Conservation (phyloP, 495 filamentous ascomycete species). For the Friedmanniomyces simplex region DNA sequence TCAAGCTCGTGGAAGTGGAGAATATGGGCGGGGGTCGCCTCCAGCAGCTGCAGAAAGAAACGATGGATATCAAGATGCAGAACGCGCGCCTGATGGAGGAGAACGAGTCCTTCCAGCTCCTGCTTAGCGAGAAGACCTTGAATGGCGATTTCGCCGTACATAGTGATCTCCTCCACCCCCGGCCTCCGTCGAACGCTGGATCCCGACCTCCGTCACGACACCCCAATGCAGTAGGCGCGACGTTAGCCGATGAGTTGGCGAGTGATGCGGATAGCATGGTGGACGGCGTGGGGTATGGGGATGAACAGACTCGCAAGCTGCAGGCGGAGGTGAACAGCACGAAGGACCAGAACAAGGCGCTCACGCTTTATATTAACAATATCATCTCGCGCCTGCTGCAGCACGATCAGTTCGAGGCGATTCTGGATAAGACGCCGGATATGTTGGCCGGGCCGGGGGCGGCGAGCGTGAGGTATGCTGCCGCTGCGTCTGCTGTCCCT, state of each 20-base stretch:
- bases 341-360: conserved; percentile 91
- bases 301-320: conserved; percentile 51
- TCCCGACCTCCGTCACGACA: conserved; percentile 21
- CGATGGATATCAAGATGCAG: conserved; percentile 83
- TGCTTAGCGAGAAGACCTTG: conserved; percentile 84
- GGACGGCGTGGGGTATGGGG: conserved; percentile 35
- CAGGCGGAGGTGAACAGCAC: conserved; percentile 70
- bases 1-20: conserved; percentile 89
- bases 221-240: conserved; percentile 34
- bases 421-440: conserved; percentile 67
- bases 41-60: conserved; percentile 74
- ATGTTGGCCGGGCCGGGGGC: conserved; percentile 30
- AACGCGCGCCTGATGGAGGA: conserved; percentile 96
- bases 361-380: conserved; percentile 95
- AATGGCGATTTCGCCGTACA: conserved; percentile 73
- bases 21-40: conserved; percentile 77
- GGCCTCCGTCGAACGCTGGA: conserved; percentile 3
- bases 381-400: conserved; percentile 91
- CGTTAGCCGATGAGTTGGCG: conserved; percentile 75
- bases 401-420: conserved; percentile 87
- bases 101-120: conserved; percentile 92
- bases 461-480: conserved; percentile 11
- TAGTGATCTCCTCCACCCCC: conserved; percentile 60
- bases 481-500: background rate
- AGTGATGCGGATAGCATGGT: conserved; percentile 38